Conservation (phyloP, 1,139 yeast genomes). For the Torulaspora pretoriensis region DNA sequence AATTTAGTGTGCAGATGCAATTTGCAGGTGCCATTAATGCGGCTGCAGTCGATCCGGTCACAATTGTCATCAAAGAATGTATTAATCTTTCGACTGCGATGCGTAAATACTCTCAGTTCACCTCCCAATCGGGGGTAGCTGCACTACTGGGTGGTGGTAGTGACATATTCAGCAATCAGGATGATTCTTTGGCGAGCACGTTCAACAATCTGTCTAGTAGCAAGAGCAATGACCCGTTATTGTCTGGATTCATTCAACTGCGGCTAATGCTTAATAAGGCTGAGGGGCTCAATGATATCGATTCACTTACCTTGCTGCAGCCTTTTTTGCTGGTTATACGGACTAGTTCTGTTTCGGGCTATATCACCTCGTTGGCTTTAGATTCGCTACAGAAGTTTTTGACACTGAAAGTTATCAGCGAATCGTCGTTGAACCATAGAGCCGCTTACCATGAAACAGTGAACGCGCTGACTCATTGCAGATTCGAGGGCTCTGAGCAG, state of each 20-base stretch:
- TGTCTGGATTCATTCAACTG: slow-evolving; percentile 77
- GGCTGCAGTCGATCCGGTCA: slow-evolving; percentile 62
- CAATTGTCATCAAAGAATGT: slow-evolving; percentile 85
- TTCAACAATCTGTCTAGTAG: slow-evolving; percentile 27
- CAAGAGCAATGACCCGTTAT: slow-evolving; percentile 54
- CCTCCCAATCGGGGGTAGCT: slow-evolving; percentile 77
- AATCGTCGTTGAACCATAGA: slow-evolving; percentile 47
- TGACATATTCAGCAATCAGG: slow-evolving; percentile 43
- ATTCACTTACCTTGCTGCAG: slow-evolving; percentile 69
- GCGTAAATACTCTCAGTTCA: slow-evolving; percentile 81
- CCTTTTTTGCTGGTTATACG: slow-evolving; percentile 87
- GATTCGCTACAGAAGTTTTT: slow-evolving; percentile 67
- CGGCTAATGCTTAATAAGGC: slow-evolving; percentile 64
- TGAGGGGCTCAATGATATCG: slow-evolving; percentile 52
- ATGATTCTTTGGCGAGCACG: slow-evolving; percentile 37
- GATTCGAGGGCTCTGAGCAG: slow-evolving; percentile 94
- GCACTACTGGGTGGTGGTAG: slow-evolving; percentile 63
- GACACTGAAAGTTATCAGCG: slow-evolving; percentile 52
- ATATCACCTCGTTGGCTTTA: slow-evolving; percentile 78
- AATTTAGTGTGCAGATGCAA: slow-evolving; percentile 5
- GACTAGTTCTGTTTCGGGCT: slow-evolving; percentile 80
- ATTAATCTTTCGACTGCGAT: slow-evolving; percentile 81
- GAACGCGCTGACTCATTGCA: slow-evolving; percentile 84
- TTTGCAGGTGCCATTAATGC: not conserved
- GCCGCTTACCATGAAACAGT: slow-evolving; percentile 46